phyloP scores from a whole-genome alignment of 2,329 filamentous ascomycete genomes.

The Fusarium sp. region DNA sequence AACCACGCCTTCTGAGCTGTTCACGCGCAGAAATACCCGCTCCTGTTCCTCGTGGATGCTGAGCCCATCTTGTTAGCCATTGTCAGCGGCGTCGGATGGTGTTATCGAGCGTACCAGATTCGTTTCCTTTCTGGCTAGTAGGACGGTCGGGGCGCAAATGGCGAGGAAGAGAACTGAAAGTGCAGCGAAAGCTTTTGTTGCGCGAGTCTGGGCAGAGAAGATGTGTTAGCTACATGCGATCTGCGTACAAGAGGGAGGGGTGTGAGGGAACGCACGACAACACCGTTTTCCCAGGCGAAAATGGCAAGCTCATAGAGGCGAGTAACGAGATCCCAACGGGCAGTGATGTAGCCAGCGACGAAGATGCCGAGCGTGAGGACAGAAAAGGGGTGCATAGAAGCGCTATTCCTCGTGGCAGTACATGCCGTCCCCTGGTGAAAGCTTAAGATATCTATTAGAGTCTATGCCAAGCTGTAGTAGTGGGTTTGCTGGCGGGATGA shows the following conservation, averaged over 20 bases:
- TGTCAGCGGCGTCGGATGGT: slow-evolving; percentile 37
- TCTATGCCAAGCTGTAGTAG: slow-evolving; percentile 43
- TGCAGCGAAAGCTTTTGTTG: slow-evolving; percentile 85
- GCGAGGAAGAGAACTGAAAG: slow-evolving; percentile 88
- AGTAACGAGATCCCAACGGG: slow-evolving; percentile 98
- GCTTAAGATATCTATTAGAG: slow-evolving; percentile 22
- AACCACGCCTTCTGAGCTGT: slow-evolving; percentile 92
- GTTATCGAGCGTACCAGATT: slow-evolving; percentile 72
- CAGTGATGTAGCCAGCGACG: slow-evolving; percentile 99
- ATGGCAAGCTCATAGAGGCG: slow-evolving; percentile 96
- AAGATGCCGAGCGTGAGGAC: slow-evolving; percentile 97
- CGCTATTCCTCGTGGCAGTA: slow-evolving; percentile 57
- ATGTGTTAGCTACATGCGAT: slow-evolving; percentile 12
- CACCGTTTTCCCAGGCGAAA: slow-evolving; percentile 98
- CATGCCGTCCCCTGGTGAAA: slow-evolving; percentile 56
- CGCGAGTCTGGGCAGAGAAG: slow-evolving; percentile 73
- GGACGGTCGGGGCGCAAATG: slow-evolving; percentile 85
- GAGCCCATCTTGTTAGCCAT: slow-evolving; percentile 38
- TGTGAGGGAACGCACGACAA: slow-evolving; percentile 75
- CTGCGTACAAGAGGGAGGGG: slow-evolving; percentile 7
- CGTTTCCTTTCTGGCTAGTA: slow-evolving; percentile 84
- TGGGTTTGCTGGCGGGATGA: slow-evolving; percentile 42
- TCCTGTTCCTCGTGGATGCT: slow-evolving; percentile 86
- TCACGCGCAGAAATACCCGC: slow-evolving; percentile 93
- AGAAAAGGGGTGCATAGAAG: slow-evolving; percentile 97